phyloP scores from a whole-genome alignment of 2,329 filamentous ascomycete species.

The Ascochyta viciae-villosae region DNA sequence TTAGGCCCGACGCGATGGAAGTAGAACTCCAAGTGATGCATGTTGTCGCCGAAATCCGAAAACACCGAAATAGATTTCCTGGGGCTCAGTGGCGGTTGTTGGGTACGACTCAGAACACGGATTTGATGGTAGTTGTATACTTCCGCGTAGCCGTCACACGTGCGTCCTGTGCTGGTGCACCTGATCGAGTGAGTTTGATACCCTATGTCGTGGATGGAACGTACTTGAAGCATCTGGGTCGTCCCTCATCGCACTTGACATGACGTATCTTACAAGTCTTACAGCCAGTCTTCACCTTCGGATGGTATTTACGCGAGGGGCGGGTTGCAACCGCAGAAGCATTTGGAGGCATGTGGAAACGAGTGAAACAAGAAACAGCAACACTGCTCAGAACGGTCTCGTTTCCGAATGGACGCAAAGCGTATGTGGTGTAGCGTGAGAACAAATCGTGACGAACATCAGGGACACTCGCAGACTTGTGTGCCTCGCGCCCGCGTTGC shows the following conservation, averaged over 20 bases:
- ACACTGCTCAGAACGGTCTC: no score
- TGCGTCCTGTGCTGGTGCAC: constrained; percentile 35
- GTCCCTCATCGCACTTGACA: constrained; percentile 36
- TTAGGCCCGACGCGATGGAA: constrained; percentile 44
- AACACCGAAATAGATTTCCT: constrained; percentile 6
- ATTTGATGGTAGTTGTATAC: not conserved
- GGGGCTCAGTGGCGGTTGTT: not conserved
- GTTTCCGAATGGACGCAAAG: no score
- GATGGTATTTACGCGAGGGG: not conserved
- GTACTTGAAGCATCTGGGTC: constrained; percentile 31
- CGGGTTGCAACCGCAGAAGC: no score
- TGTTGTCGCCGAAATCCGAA: constrained; percentile 13
- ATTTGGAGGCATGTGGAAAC: no score
- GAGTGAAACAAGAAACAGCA: no score
- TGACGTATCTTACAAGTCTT: constrained; percentile 32
- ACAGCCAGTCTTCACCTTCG: constrained; percentile 32
- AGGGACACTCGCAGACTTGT: no score
- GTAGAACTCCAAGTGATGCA: constrained; percentile 51
- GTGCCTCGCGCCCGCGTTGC: no score
- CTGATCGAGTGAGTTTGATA: constrained; percentile 12
- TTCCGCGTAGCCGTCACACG: constrained; percentile 30
- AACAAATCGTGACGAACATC: no score
- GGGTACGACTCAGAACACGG: not conserved
- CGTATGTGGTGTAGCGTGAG: no score
- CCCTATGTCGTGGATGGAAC: not conserved